Conservation (phyloP, 78 protist species). For the Dictyostelium capitatum region DNA sequence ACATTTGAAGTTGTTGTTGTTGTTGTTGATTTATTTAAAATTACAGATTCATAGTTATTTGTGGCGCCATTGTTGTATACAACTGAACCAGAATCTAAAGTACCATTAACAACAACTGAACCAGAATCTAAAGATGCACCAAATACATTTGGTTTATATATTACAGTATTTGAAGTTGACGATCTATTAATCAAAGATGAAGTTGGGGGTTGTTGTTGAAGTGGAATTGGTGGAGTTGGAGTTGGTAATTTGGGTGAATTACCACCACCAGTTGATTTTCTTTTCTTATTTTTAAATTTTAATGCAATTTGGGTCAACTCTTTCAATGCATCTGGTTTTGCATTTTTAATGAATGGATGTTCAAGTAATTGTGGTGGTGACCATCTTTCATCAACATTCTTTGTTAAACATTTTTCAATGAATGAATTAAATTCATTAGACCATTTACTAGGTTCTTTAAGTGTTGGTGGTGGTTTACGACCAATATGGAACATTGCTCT, state of each 20-base stretch:
- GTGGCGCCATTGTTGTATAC: background rate
- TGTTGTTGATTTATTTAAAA: constrained; percentile 1
- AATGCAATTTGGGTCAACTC: constrained; percentile 24
- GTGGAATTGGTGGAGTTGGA: background rate
- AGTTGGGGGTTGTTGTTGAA: no score
- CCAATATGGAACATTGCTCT: constrained; percentile 80
- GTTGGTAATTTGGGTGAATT: background rate
- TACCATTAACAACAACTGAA: background rate
- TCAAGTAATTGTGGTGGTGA: constrained; percentile 17
- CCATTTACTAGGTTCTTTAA: constrained; percentile 72
- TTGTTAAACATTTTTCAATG: constrained; percentile 55
- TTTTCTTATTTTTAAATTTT: constrained; percentile 33
- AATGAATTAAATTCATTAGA: constrained; percentile 35
- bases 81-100: constrained; percentile 4
- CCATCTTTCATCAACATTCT: constrained; percentile 66
- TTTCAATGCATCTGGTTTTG: constrained; percentile 60
- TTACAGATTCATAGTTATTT: constrained; percentile 23
- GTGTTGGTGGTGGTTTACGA: constrained; percentile 75
- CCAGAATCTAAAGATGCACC: background rate
- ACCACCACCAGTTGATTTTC: constrained; percentile 23
- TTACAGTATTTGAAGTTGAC: constrained; percentile 4
- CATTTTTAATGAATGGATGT: constrained; percentile 71
- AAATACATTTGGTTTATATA: background rate
- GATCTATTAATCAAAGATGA: background rate
- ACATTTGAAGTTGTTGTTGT: background rate